Evolutionary conservation across 2,329 filamentous ascomycete genomes (phyloP).

Genomic region (Botrytis paeoniae): DNA sequence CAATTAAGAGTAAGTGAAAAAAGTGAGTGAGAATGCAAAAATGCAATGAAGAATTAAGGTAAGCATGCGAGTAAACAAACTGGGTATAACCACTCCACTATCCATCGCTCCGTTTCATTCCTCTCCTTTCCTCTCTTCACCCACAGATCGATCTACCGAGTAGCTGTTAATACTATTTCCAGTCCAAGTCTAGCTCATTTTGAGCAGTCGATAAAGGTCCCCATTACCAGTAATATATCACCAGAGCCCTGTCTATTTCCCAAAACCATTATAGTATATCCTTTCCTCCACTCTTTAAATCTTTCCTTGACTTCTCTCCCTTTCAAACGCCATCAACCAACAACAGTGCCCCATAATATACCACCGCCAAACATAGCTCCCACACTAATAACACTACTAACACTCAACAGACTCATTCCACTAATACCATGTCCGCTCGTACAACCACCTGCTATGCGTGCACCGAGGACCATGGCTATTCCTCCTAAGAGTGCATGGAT

Average conservation of each 20-base stretch:
- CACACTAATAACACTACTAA: slow-evolving; percentile 61
- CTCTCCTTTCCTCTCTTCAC: neutral
- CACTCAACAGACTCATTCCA: slow-evolving; percentile 59
- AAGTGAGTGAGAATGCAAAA: neutral
- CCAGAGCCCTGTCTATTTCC: neutral
- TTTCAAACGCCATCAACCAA: neutral
- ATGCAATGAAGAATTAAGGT: neutral
- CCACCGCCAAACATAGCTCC: slow-evolving; percentile 56
- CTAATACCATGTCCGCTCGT: slow-evolving; percentile 69
- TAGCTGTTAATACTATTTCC: neutral
- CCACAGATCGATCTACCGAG: neutral
- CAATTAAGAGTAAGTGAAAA: no score
- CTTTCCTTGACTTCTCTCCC: no score
- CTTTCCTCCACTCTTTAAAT: no score
- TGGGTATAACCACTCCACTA: neutral
- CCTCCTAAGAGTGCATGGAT: slow-evolving; percentile 47
- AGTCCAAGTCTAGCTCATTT: neutral
- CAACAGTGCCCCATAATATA: slow-evolving; percentile 31
- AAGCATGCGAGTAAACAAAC: neutral
- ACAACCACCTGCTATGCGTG: slow-evolving; percentile 62
- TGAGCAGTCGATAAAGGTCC: neutral
- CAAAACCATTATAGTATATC: neutral
- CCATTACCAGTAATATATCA: neutral
- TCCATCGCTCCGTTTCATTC: neutral
- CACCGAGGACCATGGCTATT: slow-evolving; percentile 55